A percentile compares a stretch with the other conserved stretches of the same genome.
phyloP scores from a whole-genome alignment of 202 grass and related monocot species.

The Bolboschoenoplectus hybrid region DNA sequence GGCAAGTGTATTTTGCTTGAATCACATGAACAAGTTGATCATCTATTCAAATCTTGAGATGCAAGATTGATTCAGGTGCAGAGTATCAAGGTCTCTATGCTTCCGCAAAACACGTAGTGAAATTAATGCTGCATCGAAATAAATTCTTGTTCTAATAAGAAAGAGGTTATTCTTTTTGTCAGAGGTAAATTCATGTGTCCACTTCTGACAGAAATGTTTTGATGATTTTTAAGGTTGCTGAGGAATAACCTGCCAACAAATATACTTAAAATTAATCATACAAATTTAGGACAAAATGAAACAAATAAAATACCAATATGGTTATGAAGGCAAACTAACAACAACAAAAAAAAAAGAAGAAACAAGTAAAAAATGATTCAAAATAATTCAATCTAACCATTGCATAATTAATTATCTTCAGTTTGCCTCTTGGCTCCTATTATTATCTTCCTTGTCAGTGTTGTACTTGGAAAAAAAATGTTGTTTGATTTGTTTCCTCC shows the following conservation, averaged over 20 bases:
- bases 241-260: neutral
- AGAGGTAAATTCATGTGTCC: neutral
- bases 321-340: neutral
- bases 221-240: neutral
- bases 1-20: neutral
- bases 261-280: neutral
- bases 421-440: neutral
- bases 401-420: neutral
- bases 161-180: slow-evolving; percentile 5
- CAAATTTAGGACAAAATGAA: neutral
- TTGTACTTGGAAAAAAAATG: neutral
- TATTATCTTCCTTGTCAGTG: neutral
- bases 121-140: neutral
- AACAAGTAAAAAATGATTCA: neutral
- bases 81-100: neutral
- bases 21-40: neutral
- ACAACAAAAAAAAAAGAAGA: neutral
- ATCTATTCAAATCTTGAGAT: neutral
- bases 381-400: neutral
- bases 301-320: neutral
- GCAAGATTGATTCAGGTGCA: neutral
- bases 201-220: neutral
- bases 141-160: neutral
- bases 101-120: neutral
- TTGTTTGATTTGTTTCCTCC: no score